Percentiles rank a stretch among this genome's conserved stretches.
Evolutionary conservation across 2,329 filamentous ascomycete species (phyloP).

Genomic region (Paracoccidioides brasiliensis): DNA sequence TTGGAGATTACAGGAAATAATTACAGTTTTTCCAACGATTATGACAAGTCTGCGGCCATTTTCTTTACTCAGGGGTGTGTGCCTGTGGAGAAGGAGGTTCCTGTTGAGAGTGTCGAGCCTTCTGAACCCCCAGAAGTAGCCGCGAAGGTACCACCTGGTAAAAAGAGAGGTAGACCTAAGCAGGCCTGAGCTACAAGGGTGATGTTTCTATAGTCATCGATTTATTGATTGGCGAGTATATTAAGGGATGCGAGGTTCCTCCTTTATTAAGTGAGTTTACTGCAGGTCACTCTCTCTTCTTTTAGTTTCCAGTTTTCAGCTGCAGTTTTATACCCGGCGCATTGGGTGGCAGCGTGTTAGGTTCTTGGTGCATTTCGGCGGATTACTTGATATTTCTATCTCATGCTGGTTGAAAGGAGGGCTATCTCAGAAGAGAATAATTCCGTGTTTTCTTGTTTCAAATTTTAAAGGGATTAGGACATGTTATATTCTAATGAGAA

Average conservation of each 20-base stretch:
- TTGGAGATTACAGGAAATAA: conserved; percentile 56
- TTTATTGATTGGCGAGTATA: neutral
- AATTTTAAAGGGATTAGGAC: neutral
- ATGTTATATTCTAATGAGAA: neutral
- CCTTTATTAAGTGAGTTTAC: neutral
- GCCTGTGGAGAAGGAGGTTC: conserved; percentile 21
- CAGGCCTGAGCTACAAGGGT: neutral
- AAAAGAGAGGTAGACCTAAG: conserved; percentile 2
- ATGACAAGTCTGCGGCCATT: conserved; percentile 56
- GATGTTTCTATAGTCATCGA: neutral
- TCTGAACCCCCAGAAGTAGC: conserved; percentile 3
- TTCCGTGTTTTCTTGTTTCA: too few species aligned
- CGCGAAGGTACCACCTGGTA: neutral
- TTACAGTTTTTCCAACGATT: conserved; percentile 79
- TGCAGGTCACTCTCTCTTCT: neutral
- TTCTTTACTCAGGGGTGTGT: conserved; percentile 90
- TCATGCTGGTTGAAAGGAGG: neutral
- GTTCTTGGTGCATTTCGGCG: neutral
- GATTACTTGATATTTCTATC: neutral
- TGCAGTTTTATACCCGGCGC: neutral
- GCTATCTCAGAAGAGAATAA: neutral
- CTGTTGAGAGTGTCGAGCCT: conserved; percentile 11
- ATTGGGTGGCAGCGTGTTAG: neutral
- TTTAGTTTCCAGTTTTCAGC: neutral
- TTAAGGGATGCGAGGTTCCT: neutral